These are phyloP conservation scores for Diaporthe nobilis DNA, from an alignment of 2,329 filamentous ascomycete species.

Conservation along the genomic window DNA sequence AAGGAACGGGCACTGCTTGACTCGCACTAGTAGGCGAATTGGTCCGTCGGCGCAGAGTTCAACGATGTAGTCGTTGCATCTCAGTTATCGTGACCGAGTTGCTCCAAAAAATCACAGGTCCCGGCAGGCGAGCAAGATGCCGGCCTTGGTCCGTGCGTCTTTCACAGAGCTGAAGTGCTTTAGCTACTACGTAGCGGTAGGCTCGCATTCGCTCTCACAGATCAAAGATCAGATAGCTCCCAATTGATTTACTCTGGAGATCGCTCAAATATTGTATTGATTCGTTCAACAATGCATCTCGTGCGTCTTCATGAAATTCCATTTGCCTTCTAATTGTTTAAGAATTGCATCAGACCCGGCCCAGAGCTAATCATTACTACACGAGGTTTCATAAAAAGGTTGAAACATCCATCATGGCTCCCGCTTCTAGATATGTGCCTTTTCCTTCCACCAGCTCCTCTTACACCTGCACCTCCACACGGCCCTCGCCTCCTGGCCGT, in stretches of 20 bases:
- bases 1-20: not conserved
- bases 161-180: not conserved
- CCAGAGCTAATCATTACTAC: slow-evolving; percentile 42
- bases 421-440: slow-evolving; percentile 39
- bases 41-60: not conserved
- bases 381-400: slow-evolving; percentile 39
- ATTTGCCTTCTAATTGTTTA: slow-evolving; percentile 39
- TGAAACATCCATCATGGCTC: slow-evolving; percentile 33
- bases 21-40: not conserved
- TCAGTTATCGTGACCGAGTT: not conserved
- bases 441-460: slow-evolving; percentile 29
- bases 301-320: slow-evolving; percentile 31
- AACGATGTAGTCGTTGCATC: not conserved
- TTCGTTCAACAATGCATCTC: not conserved
- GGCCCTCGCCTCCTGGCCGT: slow-evolving; percentile 82
- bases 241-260: too few relatives aligned
- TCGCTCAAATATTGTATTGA: not conserved
- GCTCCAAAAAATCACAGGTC: slow-evolving; percentile 34
- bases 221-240: not conserved
- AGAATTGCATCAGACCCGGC: slow-evolving; percentile 40
- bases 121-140: slow-evolving; percentile 32
- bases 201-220: too few relatives aligned
- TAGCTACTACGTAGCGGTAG: too few relatives aligned
- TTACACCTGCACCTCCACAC: slow-evolving; percentile 90
- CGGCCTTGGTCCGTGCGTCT: slow-evolving; percentile 29